Percentiles rank a stretch among this genome's conserved stretches.
These are phyloP conservation scores for Elongisporangium undulatum DNA, from an alignment of 352 stramenopile species.

Conservation along the genomic window DNA sequence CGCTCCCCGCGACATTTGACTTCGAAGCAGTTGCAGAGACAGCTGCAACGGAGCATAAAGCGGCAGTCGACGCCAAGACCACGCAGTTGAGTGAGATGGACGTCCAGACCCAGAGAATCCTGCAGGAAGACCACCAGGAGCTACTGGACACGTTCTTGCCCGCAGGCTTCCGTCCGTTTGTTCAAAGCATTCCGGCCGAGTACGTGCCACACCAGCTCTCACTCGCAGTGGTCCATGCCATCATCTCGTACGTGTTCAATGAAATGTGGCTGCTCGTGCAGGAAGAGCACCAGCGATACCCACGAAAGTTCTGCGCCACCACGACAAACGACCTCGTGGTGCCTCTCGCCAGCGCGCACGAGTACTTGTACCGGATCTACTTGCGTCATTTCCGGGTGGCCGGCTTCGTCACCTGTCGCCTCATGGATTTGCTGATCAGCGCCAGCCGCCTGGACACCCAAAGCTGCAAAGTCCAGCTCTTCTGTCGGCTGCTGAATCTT, in stretches of 20 bases:
- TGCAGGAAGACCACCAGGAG: constrained; percentile 16
- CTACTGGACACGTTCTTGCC: constrained; percentile 32
- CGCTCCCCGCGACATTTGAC: constrained; percentile 3
- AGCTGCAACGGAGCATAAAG: background rate
- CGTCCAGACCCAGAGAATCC: background rate
- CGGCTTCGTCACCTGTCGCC: constrained; percentile 25
- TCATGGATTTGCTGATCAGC: constrained; percentile 46
- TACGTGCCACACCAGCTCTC: constrained; percentile 35
- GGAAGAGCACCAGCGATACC: constrained; percentile 20
- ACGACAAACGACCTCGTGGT: constrained; percentile 7
- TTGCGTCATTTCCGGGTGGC: constrained; percentile 38
- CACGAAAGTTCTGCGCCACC: constrained; percentile 11
- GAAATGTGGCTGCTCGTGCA: constrained; percentile 36
- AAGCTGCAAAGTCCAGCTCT: constrained; percentile 53
- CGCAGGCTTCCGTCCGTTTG: constrained; percentile 17
- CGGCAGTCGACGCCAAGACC: background rate
- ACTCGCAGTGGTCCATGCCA: constrained; percentile 22
- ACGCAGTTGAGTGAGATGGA: background rate
- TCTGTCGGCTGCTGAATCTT: constrained; percentile 33
- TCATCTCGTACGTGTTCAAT: constrained; percentile 52
- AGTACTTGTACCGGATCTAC: constrained; percentile 49
- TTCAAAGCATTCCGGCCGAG: constrained; percentile 23
- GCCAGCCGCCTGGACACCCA: constrained; percentile 43
- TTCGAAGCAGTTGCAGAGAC: constrained; percentile 6
- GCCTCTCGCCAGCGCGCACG: constrained; percentile 24